phyloP scores from a whole-genome alignment of 139 green algal species.

The Asterochloris erici region DNA sequence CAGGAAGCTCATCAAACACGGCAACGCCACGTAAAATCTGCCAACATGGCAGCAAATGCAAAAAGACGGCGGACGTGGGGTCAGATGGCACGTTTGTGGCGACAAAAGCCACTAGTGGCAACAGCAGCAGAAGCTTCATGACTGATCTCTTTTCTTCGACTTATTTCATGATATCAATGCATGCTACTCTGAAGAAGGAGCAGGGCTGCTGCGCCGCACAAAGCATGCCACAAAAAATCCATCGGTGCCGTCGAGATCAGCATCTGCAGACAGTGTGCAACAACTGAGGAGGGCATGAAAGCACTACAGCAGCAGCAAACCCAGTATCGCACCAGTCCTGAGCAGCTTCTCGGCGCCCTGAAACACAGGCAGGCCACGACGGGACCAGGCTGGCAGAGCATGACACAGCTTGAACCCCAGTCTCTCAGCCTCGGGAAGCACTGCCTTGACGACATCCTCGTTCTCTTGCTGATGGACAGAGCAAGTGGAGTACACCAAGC shows the following conservation, averaged over 20 bases:
- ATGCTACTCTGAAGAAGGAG: too few species aligned
- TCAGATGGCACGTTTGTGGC: neutral
- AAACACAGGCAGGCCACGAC: constrained; percentile 54
- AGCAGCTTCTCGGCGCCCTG: constrained; percentile 46
- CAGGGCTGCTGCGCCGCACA: constrained; percentile 18
- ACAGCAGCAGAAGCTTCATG: neutral
- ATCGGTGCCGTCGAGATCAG: constrained; percentile 73
- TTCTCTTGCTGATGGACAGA: constrained; percentile 86
- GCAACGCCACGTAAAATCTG: neutral
- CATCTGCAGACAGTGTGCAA: constrained; percentile 36
- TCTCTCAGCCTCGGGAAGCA: constrained; percentile 48
- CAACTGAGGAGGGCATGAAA: neutral
- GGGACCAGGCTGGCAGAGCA: constrained; percentile 66
- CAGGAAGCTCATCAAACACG: constrained; percentile 12
- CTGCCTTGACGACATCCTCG: constrained; percentile 81
- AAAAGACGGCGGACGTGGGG: neutral
- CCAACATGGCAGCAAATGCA: neutral
- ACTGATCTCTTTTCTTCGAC: neutral
- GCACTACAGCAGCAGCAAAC: neutral
- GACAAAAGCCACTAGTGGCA: neutral
- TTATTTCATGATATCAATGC: too few species aligned
- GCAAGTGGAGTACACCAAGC: constrained; percentile 95
- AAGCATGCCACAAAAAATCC: constrained; percentile 94
- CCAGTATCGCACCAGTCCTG: constrained; percentile 19
- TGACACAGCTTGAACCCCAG: constrained; percentile 65